Conservation (phyloP, 306 rosid genomes). For the Lathyrus sativus region DNA sequence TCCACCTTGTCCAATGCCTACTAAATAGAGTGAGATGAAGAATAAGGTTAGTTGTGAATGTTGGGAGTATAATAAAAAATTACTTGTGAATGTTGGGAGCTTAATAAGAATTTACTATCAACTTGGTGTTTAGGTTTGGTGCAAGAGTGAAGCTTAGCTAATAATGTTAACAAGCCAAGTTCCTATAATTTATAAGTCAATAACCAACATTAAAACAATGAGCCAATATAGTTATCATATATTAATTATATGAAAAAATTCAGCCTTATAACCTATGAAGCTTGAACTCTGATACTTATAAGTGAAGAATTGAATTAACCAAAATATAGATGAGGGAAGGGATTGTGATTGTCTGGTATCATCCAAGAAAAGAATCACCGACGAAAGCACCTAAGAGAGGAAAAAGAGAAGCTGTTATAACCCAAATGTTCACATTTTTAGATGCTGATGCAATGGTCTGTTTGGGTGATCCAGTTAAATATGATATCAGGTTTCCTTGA, state of each 20-base stretch:
- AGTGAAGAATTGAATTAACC: constrained; percentile 23
- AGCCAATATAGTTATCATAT: no score
- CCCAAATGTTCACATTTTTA: constrained; percentile 53
- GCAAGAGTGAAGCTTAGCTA: constrained; percentile 52
- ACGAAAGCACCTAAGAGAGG: constrained; percentile 55
- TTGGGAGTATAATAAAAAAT: no score
- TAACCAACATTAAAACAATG: constrained; percentile 22
- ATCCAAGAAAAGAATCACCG: constrained; percentile 60
- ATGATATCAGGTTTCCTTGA: constrained; percentile 49
- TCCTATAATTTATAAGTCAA: constrained; percentile 57
- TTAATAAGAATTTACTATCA: not conserved
- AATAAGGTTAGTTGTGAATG: no score
- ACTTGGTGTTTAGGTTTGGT: constrained; percentile 19
- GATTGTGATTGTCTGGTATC: constrained; percentile 50
- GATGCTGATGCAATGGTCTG: constrained; percentile 59
- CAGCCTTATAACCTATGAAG: no score
- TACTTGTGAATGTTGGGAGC: constrained; percentile 50
- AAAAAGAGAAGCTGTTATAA: constrained; percentile 52
- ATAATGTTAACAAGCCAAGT: constrained; percentile 58
- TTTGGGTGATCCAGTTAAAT: constrained; percentile 52
- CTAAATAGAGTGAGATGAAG: constrained; percentile 43
- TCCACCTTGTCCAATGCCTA: constrained; percentile 19
- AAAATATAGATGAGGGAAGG: constrained; percentile 54
- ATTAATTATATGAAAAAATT: no score
- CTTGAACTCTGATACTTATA: no score